These are phyloP conservation scores for Pleurotus citrinopileatus DNA, from an alignment of 768 basidiomycete genomes.

Conservation along the genomic window DNA sequence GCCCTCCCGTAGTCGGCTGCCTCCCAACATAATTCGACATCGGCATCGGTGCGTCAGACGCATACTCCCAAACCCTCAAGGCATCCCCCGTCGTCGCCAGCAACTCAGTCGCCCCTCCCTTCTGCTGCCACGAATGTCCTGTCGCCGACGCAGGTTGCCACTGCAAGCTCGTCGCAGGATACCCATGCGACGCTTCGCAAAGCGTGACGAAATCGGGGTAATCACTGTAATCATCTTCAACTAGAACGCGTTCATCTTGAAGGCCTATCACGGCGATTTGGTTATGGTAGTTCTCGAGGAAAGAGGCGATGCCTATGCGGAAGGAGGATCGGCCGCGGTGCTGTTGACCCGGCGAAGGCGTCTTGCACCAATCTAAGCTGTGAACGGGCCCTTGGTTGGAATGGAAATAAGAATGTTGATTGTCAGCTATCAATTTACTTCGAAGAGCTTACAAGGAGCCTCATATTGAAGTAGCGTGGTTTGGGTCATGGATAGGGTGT, in stretches of 20 bases:
- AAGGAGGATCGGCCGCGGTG: conserved; percentile 73
- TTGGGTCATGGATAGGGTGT: conserved; percentile 49
- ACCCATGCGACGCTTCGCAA: conserved; percentile 82
- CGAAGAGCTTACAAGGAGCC: conserved; percentile 66
- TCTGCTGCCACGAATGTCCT: conserved; percentile 66
- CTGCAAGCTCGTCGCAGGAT: conserved; percentile 89
- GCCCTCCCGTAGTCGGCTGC: conserved; percentile 51
- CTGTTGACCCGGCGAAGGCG: conserved; percentile 70
- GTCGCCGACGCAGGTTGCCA: conserved; percentile 84
- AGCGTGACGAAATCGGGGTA: conserved; percentile 87
- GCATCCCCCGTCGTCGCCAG: conserved; percentile 95
- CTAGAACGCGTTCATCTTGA: conserved; percentile 84
- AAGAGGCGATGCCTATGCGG: conserved; percentile 83
- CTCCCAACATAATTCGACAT: conserved; percentile 71
- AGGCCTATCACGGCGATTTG: conserved; percentile 76
- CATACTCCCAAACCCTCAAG: conserved; percentile 88
- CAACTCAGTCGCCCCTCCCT: conserved; percentile 67
- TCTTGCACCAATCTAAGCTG: conserved; percentile 86
- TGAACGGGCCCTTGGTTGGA: conserved; percentile 71
- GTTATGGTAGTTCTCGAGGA: conserved; percentile 81
- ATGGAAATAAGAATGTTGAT: conserved; percentile 12
- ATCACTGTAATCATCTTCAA: conserved; percentile 79
- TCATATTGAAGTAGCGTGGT: conserved; percentile 78
- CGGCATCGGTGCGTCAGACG: conserved; percentile 56
- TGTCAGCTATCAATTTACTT: background rate